These are phyloP conservation scores for Endoconidiophora laricicola DNA, from an alignment of 2,329 filamentous ascomycete species.

Conservation along the genomic window DNA sequence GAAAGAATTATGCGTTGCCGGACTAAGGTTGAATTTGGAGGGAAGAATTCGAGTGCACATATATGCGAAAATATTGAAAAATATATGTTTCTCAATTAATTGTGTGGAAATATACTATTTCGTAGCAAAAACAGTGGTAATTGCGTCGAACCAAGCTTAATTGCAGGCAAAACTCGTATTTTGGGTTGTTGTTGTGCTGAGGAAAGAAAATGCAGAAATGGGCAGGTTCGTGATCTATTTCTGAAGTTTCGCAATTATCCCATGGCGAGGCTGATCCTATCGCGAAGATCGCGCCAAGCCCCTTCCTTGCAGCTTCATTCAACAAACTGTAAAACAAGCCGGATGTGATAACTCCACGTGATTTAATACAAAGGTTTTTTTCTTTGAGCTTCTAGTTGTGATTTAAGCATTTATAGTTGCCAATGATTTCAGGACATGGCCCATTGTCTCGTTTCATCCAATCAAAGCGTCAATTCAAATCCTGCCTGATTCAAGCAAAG, in stretches of 20 bases:
- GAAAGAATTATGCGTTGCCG: not conserved
- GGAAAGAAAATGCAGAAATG: not conserved
- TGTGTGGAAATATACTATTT: not conserved
- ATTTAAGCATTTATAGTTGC: not conserved
- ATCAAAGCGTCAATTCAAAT: slow-evolving; percentile 6
- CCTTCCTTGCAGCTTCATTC: not conserved
- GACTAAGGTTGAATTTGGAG: not conserved
- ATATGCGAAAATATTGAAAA: not conserved
- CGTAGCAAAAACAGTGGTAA: no score
- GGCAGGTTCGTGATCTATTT: slow-evolving; percentile 1
- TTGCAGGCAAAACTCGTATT: not conserved
- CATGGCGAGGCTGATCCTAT: slow-evolving; percentile 13
- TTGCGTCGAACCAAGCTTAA: no score
- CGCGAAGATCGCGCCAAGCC: slow-evolving; percentile 9
- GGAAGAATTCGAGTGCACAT: not conserved
- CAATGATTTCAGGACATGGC: not conserved
- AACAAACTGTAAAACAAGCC: not conserved
- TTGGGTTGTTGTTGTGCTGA: not conserved
- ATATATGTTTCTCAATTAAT: not conserved
- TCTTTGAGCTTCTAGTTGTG: not conserved
- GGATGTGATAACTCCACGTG: not conserved
- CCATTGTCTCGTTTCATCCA: slow-evolving; percentile 1
- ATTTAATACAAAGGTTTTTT: not conserved
- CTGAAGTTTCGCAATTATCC: slow-evolving; percentile 1
- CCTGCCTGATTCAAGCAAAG: not conserved